Base-by-base conservation (phyloP, 768 basidiomycete genomes). In the Leccinum disarticulatum region DNA sequence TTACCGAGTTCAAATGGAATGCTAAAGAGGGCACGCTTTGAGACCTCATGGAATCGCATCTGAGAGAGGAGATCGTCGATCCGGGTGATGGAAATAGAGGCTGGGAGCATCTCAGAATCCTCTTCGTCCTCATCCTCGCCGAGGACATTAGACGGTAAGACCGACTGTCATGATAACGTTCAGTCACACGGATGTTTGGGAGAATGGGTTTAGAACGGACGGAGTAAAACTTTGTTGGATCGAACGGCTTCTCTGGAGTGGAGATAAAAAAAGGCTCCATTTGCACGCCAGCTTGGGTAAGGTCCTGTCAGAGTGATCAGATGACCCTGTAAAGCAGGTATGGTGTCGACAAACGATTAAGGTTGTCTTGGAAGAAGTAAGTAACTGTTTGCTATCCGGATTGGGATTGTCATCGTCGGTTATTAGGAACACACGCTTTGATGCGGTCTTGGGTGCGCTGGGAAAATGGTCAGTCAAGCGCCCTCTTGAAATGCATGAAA, bases 241-340 rank as follows among this genome's bases (percentile, higher is more conserved):
- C 84, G 61, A 97, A 98, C 0, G 81, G 77, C 48, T 83, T 85
- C 5, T 85, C 82, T 4, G 80, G 73, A 0, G 83, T 84, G 56
- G 84, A 85, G 55, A 98, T 92, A 75, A 97, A 95, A 75, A 96
- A 97, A 0, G 95, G 93, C 62, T 93, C 90, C 46, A 97, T 79
- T 6, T 81, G 81, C 19, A 88, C 87, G 0, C 93, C 91, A 4
- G 87, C 81, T 75, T 93, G 89, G 10, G 81, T 80, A 54, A 96
- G 77, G 69, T 97, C 95, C 93, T 95, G 65, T 56, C 38, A 31
- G 61, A 3, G 2, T 19, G 48, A 25, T 61, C 49, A 59, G 61
- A 31, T 19, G 25, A 43, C 5, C 15, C 15, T 50, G 11, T 1
- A 38, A 49, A 19, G 48, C 25, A 38, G 53, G 19, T n/a, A 13